phyloP scores from a whole-genome alignment of 495 filamentous ascomycete genomes.

The Daldinia grandis region DNA sequence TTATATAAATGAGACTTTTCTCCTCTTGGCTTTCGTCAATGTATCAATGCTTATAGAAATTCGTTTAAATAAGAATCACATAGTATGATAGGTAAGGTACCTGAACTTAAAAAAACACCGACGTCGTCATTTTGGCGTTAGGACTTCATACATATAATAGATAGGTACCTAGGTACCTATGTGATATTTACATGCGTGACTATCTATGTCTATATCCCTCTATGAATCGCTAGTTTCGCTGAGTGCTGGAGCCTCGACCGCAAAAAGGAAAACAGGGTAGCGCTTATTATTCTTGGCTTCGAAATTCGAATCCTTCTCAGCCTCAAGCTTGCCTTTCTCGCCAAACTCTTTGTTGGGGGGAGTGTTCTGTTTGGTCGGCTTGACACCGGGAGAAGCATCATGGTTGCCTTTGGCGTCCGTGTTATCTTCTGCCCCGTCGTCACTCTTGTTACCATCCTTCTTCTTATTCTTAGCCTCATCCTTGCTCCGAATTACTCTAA shows the following conservation, averaged over 20 bases:
- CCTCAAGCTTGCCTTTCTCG: background rate
- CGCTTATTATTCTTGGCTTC: background rate
- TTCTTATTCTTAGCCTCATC: slow-evolving; percentile 13
- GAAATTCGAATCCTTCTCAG: background rate
- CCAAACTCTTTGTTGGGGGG: background rate
- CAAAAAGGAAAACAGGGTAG: slow-evolving; percentile 43
- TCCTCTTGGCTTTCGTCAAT: too few species aligned
- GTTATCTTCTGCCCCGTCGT: background rate
- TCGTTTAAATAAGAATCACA: too few species aligned
- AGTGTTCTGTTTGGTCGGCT: background rate
- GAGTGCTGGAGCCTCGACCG: slow-evolving; percentile 39
- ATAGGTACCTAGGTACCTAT: too few species aligned
- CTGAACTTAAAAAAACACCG: too few species aligned
- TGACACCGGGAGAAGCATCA: background rate
- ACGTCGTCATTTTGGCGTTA: too few species aligned
- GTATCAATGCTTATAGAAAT: too few species aligned
- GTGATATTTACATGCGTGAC: background rate
- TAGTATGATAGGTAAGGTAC: too few species aligned
- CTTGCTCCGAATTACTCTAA: slow-evolving; percentile 30
- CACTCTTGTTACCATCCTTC: slow-evolving; percentile 3
- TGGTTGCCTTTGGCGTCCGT: background rate
- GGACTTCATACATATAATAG: too few species aligned
- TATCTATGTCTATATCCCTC: background rate
- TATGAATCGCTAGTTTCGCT: background rate
- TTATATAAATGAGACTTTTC: too few species aligned